A percentile compares a stretch with the other conserved stretches of the same genome.
These are phyloP conservation scores for Echria macrotheca DNA, from an alignment of 495 filamentous ascomycete species.

Conservation along the genomic window DNA sequence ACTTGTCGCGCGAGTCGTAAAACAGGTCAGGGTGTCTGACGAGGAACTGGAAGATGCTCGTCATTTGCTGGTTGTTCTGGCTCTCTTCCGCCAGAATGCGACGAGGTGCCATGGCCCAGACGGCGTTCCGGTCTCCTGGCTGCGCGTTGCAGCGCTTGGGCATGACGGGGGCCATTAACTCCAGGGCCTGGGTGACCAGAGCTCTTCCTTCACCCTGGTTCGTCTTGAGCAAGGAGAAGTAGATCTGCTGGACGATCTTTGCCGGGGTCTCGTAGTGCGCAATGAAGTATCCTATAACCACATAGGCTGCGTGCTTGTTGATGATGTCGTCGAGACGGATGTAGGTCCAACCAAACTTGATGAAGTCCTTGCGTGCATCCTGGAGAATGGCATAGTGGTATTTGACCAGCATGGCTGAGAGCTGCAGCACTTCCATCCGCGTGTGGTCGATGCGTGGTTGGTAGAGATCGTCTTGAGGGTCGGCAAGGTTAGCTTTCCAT, in stretches of 20 bases:
- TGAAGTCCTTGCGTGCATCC: slow-evolving; percentile 94
- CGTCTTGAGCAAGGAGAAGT: slow-evolving; percentile 80
- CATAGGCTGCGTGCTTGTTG: slow-evolving; percentile 98
- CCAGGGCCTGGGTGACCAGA: slow-evolving; percentile 87
- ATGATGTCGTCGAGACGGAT: slow-evolving; percentile 96
- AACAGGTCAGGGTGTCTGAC: slow-evolving; percentile 90
- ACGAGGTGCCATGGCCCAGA: slow-evolving; percentile 88
- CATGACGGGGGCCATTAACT: slow-evolving; percentile 87
- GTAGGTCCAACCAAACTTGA: slow-evolving; percentile 98
- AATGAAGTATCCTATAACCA: slow-evolving; percentile 96
- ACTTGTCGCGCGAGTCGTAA: slow-evolving; percentile 89
- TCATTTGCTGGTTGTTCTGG: slow-evolving; percentile 94
- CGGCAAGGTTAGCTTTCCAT: slow-evolving; percentile 82
- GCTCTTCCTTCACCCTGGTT: slow-evolving; percentile 92
- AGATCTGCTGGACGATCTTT: slow-evolving; percentile 94
- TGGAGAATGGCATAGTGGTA: slow-evolving; percentile 79
- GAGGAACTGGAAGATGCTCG: slow-evolving; percentile 94
- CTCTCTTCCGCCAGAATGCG: slow-evolving; percentile 91
- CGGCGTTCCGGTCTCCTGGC: slow-evolving; percentile 43
- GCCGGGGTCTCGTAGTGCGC: slow-evolving; percentile 92
- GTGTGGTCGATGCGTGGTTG: slow-evolving; percentile 92
- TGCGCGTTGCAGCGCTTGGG: slow-evolving; percentile 60
- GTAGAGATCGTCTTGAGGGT: slow-evolving; percentile 76
- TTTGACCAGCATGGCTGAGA: slow-evolving; percentile 90
- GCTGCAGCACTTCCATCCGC: slow-evolving; percentile 89